Evolutionary conservation across 108 stramenopile species (phyloP).

Genomic region (Cyclotella atomus): DNA sequence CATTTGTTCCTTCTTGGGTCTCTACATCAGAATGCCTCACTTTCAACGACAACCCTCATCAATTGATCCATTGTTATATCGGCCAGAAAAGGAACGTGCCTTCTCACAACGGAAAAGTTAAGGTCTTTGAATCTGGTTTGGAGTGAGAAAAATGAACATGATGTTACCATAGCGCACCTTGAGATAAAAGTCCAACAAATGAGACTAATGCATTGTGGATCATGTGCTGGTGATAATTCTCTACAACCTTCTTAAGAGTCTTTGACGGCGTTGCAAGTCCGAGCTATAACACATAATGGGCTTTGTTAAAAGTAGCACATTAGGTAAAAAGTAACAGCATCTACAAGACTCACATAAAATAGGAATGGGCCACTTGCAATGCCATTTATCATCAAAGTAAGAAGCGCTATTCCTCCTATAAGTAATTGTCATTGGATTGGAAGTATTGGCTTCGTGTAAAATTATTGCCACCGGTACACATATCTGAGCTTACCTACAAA

Average conservation of each 20-base stretch:
- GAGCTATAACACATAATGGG: not conserved
- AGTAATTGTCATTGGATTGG: too few relatives aligned
- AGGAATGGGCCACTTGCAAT: not conserved
- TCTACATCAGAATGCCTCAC: too few relatives aligned
- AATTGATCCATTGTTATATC: conserved; percentile 58
- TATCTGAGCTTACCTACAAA: not conserved
- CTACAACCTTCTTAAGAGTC: not conserved
- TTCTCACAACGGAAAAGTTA: conserved; percentile 7
- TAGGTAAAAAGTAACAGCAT: not conserved
- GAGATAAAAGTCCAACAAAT: conserved; percentile 3
- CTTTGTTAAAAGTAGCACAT: not conserved
- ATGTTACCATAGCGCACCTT: too few relatives aligned
- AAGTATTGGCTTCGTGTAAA: not conserved
- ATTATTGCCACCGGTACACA: too few relatives aligned
- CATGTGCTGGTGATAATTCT: conserved; percentile 19
- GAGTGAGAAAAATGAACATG: too few relatives aligned
- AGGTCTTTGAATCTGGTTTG: not conserved
- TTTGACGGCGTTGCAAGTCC: conserved; percentile 6
- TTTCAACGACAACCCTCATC: too few relatives aligned
- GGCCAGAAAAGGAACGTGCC: not conserved
- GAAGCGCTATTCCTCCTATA: conserved; percentile 7
- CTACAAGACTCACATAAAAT: not conserved
- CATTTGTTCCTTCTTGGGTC: not conserved
- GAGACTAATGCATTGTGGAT: conserved; percentile 5
- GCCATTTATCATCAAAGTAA: conserved; percentile 8